These are phyloP conservation scores for Oryza glaberrima DNA, from an alignment of 176 grass and related monocot species.

Conservation along the genomic window DNA sequence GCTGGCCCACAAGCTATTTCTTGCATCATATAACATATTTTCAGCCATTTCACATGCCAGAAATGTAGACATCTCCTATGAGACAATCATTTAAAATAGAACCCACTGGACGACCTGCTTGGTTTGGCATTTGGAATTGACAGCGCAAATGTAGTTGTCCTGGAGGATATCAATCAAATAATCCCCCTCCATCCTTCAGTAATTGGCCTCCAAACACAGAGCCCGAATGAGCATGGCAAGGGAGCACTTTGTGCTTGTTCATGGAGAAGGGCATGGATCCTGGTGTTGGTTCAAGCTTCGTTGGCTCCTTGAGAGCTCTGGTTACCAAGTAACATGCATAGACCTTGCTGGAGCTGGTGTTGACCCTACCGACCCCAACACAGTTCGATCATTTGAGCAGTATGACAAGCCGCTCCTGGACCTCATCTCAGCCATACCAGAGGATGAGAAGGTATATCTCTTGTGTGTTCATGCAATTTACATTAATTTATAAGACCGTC, in stretches of 20 bases:
- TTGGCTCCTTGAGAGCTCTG: slow-evolving; percentile 52
- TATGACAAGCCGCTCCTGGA: slow-evolving; percentile 61
- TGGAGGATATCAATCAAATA: background rate
- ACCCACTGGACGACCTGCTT: slow-evolving; percentile 9
- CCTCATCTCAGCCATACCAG: slow-evolving; percentile 21
- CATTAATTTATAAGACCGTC: background rate
- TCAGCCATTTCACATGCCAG: slow-evolving; percentile 10
- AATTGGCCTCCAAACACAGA: background rate
- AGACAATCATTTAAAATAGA: background rate
- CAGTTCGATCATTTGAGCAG: slow-evolving; percentile 41
- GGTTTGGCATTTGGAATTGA: slow-evolving; percentile 36
- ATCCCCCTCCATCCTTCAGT: background rate
- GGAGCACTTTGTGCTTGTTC: slow-evolving; percentile 55
- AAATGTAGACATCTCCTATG: slow-evolving; percentile 19
- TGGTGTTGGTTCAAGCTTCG: slow-evolving; percentile 82
- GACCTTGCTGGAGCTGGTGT: slow-evolving; percentile 59
- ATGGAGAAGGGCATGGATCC: slow-evolving; percentile 68
- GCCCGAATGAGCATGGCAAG: background rate
- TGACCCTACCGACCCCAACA: slow-evolving; percentile 54
- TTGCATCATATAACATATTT: background rate
- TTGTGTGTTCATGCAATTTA: background rate
- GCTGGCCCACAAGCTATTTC: slow-evolving; percentile 35
- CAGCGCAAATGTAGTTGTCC: background rate
- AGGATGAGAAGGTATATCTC: slow-evolving; percentile 27
- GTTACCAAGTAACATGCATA: slow-evolving; percentile 55